Evolutionary conservation across 495 filamentous ascomycete species (phyloP).

Genomic region (Tuber borchii): DNA sequence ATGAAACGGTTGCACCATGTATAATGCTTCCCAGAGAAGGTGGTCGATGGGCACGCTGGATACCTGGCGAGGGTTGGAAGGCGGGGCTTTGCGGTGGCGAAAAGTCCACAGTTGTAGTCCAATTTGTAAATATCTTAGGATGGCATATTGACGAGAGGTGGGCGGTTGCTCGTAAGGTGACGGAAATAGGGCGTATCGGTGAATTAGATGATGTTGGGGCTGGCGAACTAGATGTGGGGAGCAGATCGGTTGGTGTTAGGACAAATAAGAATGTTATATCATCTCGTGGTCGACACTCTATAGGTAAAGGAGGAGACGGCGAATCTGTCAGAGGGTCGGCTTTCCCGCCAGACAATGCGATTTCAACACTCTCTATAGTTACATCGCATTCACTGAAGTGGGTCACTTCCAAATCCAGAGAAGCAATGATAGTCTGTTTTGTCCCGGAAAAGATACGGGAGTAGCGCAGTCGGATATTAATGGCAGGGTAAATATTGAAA

Average conservation of each 20-base stretch:
- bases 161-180: constrained; percentile 61
- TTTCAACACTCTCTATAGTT: constrained; percentile 58
- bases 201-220: constrained; percentile 45
- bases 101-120: constrained; percentile 78
- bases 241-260: constrained; percentile 59
- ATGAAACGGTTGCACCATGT: constrained; percentile 44
- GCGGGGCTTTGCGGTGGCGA: constrained; percentile 54
- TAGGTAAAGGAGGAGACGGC: constrained; percentile 56
- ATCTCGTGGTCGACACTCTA: constrained; percentile 69
- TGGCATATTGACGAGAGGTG: constrained; percentile 58
- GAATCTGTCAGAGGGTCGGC: constrained; percentile 61
- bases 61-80: constrained; percentile 52
- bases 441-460: constrained; percentile 60
- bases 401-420: constrained; percentile 81
- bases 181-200: constrained; percentile 51
- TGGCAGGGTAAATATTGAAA: constrained; percentile 67
- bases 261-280: constrained; percentile 80
- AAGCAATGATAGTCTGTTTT: constrained; percentile 65
- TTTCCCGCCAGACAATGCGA: constrained; percentile 59
- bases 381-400: constrained; percentile 71
- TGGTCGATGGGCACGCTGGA: constrained; percentile 61
- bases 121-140: constrained; percentile 70
- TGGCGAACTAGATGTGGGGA: constrained; percentile 47
- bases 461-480: constrained; percentile 79
- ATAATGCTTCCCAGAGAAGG: constrained; percentile 50